Base-by-base conservation (phyloP, 805 yeast species). In the Metschnikowia gelsemii region DNA sequence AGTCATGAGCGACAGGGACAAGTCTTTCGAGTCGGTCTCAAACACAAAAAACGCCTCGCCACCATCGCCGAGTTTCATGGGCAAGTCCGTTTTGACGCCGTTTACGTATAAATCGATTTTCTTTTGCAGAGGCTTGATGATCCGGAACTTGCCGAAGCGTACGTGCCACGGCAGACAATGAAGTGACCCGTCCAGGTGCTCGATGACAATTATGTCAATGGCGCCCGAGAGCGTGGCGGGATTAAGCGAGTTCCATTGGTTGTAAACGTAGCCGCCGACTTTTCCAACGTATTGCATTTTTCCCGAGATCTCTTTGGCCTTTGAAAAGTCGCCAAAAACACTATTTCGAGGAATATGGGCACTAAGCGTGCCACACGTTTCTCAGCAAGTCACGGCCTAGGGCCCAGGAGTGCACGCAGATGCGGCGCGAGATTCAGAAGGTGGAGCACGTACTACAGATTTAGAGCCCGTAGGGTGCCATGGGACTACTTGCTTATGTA, bases 11-110 rank as follows among this genome's bases (percentile, higher is more conserved):
- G 84, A 84, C 41, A 74, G 71, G 1, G 96, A 96, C 18, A 93
- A 82, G 45, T 78, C 76, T 26, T 67, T 68, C 17, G 52, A 36
- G 28, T 75, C 75, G 1, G 96, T 85, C 56, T 89, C 96, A 66
- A 93, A 91, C 30, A 93, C 98, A 58, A 93, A 93, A 60, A 89
- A 89, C 0, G 98, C 99, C 63, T 93, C 99, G 11, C 99, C 99
- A 6, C 95, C 96, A 46, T 93, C 99, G 12, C 96, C 96, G 32
- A 93, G 69, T 62, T 93, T 93, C 98, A 93, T 93, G 7, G 96
- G 96, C 35, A 91, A 68, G 52, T 87, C 82, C 0, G 95, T 84
- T 33, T 80, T 73, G 45, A 75, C 75, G 26, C 84, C 97, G 64
- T 93, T 93, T 28, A 93, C 95, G 30, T 79, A 76, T 50, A 93